Evolutionary conservation across 1,139 yeast genomes (phyloP), one percentile per base, ranked within the genome.

Genomic region (Taphrina pruni): DNA sequence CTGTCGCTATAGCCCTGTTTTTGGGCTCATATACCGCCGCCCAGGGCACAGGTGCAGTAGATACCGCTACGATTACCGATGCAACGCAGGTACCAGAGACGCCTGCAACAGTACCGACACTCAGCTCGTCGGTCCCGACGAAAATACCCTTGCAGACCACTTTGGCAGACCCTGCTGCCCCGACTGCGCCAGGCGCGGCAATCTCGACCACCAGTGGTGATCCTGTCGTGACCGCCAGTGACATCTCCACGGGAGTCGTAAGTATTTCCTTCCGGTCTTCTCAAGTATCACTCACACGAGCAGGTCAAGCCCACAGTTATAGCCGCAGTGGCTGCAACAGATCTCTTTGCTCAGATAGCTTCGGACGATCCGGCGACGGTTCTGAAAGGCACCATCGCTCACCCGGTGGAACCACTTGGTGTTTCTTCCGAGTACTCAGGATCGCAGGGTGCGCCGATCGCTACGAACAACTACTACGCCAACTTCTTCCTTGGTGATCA

Each of bases 391-490:
- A 41, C 67, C 48, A 20, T 17, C 26, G 36, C 46, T 17, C 58
- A 66, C 48, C 50, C 58, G 4, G 55, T 54, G 35, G 8, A 26
- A 12, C 66, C 69, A 14, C 21, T 39, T 1, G 41, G 61, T 6
- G 56, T 55, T 35, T 20, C 43, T 7, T 36, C 62, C 3, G 38
- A 39, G 56, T 54, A 52, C 65, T 21, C 21, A n/a, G 67, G 67
- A 12, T 7, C 35, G 5, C 35, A 21, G 50, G 67, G 60, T 11
- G 35, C 38, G 57, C 74, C 78, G 6, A 76, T 83, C 71, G 84
- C 86, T 74, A 89, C 94, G 51, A 88, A 89, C 81, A 88, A 88
- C 77, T 89, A 88, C 78, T 88, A 85, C 77, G 84, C 85, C 64
- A 88, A 89, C 76, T 78, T 88, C 77, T 78, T 87, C 74, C 79